Evolutionary conservation across 2,329 filamentous ascomycete species (phyloP), one percentile per base, ranked within the genome.

Genomic region (Fusarium sp.): DNA sequence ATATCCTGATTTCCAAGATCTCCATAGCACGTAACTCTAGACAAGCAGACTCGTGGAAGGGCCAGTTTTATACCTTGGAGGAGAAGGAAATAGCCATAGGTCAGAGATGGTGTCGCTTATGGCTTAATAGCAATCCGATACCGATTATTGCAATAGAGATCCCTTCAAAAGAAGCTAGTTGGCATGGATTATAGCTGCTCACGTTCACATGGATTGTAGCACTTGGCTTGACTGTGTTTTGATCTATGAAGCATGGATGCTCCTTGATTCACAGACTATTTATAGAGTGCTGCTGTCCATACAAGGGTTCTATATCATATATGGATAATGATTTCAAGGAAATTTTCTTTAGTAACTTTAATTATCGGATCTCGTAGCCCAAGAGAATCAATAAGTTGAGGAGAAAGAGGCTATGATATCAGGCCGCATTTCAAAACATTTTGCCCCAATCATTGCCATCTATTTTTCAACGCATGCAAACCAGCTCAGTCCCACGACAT

Each of bases 401-500:
- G 12, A 33, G 8, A 12, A 36, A 36, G 4, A 2, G 8, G 10
- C 15, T 4, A 12, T n/a, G 17, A 52, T 27, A 27, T 27, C 17
- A 39, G 14, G 17, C 25, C 7, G 14, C 10, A 11, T 20, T 53
- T 13, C 8, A n/a, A 6, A 29, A 10, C 18, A 15, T 38, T n/a
- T n/a, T 27, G 10, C 27, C 10, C 15, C 22, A 50, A 50, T 25
- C 8, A n/a, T 7, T 18, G 9, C 31, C 47, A 15, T 35, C 13
- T 17, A 52, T 20, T 7, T 27, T 52, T 18, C 22, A 4, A 14
- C n/a, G 4, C 15, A 17, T n/a, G 1, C 3, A 13, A 22, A 7
- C 15, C 18, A 35, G 12, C 35, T 58, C 33, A 64, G 31, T 72
- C 62, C 71, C 63, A 74, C 2, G 62, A 75, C 68, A 84, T 79